Percentiles rank a stretch among this genome's conserved stretches.
phyloP scores from a whole-genome alignment of 2,329 filamentous ascomycete species.

The Colletotrichum abscissum region DNA sequence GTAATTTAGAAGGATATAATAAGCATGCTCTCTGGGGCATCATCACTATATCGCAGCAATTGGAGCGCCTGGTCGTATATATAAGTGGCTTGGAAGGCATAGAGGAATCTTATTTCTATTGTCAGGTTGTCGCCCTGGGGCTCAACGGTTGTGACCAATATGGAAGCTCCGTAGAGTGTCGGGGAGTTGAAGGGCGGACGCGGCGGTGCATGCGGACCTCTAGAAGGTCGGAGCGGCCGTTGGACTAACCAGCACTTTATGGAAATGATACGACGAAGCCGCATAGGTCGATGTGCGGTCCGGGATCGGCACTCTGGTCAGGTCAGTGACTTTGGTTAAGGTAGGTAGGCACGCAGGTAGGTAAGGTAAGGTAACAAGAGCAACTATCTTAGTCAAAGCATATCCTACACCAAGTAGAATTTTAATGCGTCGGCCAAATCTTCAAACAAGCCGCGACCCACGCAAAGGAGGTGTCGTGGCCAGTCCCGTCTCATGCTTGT shows the following conservation, averaged over 20 bases:
- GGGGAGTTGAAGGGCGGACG: slow-evolving; percentile 6
- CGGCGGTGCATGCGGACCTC: background rate
- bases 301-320: slow-evolving; percentile 10
- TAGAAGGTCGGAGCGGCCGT: background rate
- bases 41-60: background rate
- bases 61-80: background rate
- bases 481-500: background rate
- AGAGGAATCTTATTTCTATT: background rate
- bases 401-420: background rate
- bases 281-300: background rate
- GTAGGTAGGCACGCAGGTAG: background rate
- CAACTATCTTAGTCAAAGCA: background rate
- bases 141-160: slow-evolving; percentile 21
- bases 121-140: background rate
- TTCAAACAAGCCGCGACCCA: slow-evolving; percentile 5
- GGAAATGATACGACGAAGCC: background rate
- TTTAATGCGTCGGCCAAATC: slow-evolving; percentile 18
- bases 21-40: background rate
- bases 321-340: background rate
- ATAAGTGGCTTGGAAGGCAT: too few relatives aligned
- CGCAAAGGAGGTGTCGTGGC: slow-evolving; percentile 4
- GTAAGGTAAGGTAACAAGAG: background rate
- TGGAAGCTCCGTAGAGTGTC: slow-evolving; percentile 23
- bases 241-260: background rate
- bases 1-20: background rate